Conservation (phyloP, 345 rosid species). For the Alliaria petiolata region DNA sequence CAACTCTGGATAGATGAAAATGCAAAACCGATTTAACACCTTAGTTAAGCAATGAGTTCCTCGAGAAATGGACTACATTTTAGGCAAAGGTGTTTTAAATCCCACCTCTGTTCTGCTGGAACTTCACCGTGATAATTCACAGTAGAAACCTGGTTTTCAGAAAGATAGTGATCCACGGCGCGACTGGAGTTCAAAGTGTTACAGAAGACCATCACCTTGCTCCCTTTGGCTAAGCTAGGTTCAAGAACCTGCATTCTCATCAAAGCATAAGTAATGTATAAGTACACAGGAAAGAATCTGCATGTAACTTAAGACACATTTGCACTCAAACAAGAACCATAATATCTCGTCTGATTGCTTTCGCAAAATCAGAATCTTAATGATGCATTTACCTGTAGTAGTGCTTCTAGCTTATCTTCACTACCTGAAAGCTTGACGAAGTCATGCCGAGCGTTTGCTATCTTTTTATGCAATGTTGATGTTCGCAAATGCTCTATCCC, state of each 20-base stretch:
- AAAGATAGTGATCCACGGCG: slow-evolving; percentile 87
- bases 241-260: slow-evolving; percentile 75
- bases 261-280: slow-evolving; percentile 11
- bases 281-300: not conserved
- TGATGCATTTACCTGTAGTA: slow-evolving; percentile 60
- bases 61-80: not conserved
- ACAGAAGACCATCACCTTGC: slow-evolving; percentile 92
- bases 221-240: slow-evolving; percentile 91
- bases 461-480: slow-evolving; percentile 84
- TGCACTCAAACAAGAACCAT: not conserved
- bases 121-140: slow-evolving; percentile 97
- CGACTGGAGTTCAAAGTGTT: slow-evolving; percentile 91
- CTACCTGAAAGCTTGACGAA: slow-evolving; percentile 82
- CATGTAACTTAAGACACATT: not conserved
- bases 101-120: slow-evolving; percentile 90
- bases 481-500: slow-evolving; percentile 89
- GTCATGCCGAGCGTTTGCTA: slow-evolving; percentile 91
- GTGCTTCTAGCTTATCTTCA: slow-evolving; percentile 90
- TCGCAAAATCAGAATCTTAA: not conserved
- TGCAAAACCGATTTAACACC: not conserved
- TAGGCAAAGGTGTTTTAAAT: not conserved
- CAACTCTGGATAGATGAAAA: slow-evolving; percentile 49
- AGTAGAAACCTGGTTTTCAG: slow-evolving; percentile 71
- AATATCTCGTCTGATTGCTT: not conserved
- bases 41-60: not conserved